Evolutionary conservation across 2,329 filamentous ascomycete genomes (phyloP).

Genomic region (Aspergillus versicolor): DNA sequence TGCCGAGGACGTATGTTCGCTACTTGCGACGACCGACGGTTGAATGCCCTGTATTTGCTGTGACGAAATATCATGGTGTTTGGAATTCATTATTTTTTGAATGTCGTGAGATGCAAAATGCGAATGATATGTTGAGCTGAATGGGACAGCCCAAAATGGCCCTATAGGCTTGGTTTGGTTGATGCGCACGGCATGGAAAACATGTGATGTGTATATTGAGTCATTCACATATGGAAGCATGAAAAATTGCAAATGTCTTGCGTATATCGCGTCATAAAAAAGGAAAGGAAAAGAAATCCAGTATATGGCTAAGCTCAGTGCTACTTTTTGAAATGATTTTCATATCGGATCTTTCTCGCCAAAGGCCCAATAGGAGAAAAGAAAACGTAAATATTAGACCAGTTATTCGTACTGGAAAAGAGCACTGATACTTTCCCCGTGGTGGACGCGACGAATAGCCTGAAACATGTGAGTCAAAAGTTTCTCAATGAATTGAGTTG

Average conservation of each 20-base stretch:
- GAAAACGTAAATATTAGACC: conserved; percentile 4
- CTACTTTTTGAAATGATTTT: conserved; percentile 20
- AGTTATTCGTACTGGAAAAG: conserved; percentile 78
- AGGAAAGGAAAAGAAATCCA: conserved; percentile 9
- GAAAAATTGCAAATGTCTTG: conserved; percentile 22
- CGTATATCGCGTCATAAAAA: conserved; percentile 12
- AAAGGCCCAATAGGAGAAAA: conserved; percentile 10
- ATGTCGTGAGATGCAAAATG: neutral
- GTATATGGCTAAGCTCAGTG: conserved; percentile 18
- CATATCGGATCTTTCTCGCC: conserved; percentile 13
- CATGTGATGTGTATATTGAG: conserved; percentile 16
- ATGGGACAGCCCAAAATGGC: neutral
- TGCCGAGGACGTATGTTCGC: neutral
- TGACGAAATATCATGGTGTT: neutral
- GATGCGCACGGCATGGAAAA: conserved; percentile 5
- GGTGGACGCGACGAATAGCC: conserved; percentile 91
- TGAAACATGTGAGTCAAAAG: conserved; percentile 37
- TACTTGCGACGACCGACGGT: neutral
- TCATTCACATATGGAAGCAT: conserved; percentile 18
- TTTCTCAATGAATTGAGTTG: conserved; percentile 7
- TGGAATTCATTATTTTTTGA: neutral
- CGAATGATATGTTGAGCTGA: neutral
- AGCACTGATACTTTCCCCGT: conserved; percentile 95
- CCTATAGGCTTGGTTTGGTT: neutral
- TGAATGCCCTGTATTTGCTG: neutral